A percentile compares a stretch with the other conserved stretches of the same genome.
Conservation (phyloP, 2,329 filamentous ascomycete species). For the Phialophora verrucosa region DNA sequence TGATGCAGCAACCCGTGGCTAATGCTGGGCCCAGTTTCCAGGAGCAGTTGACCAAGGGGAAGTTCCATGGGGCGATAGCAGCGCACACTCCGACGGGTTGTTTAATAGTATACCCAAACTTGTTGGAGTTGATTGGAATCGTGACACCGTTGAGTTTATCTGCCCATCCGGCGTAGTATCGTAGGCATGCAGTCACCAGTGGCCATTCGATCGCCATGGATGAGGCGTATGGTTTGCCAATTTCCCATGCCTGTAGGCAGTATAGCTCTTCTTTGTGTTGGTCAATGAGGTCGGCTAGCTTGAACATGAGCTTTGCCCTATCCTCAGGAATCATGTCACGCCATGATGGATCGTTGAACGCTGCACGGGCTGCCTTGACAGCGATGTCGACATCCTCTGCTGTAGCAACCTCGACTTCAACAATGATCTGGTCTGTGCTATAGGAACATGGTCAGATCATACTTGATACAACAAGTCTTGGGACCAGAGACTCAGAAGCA, state of each 20-base stretch:
- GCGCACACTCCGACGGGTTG: slow-evolving; percentile 54
- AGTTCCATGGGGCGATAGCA: slow-evolving; percentile 57
- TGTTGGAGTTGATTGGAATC: slow-evolving; percentile 49
- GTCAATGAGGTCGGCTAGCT: too few relatives aligned
- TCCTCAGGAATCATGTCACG: slow-evolving; percentile 48
- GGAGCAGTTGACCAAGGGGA: slow-evolving; percentile 51
- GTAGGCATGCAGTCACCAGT: too few relatives aligned
- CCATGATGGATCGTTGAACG: slow-evolving; percentile 53
- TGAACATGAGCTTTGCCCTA: slow-evolving; percentile 47
- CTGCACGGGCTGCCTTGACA: slow-evolving; percentile 53
- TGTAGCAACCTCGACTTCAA: slow-evolving; percentile 52
- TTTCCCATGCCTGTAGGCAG: too few relatives aligned
- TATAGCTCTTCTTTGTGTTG: too few relatives aligned
- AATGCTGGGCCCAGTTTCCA: slow-evolving; percentile 63
- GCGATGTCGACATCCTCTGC: slow-evolving; percentile 54
- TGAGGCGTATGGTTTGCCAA: too few relatives aligned
- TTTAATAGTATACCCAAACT: slow-evolving; percentile 42
- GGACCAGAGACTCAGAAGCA: too few relatives aligned
- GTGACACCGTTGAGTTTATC: slow-evolving; percentile 49
- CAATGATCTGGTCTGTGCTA: too few relatives aligned
- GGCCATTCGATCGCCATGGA: too few relatives aligned
- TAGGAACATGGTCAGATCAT: too few relatives aligned
- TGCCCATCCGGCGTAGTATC: too few relatives aligned
- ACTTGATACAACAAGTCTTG: too few relatives aligned
- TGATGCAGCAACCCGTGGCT: slow-evolving; percentile 61